phyloP scores from a whole-genome alignment of 768 basidiomycete genomes.

The Panaeolus cyanescens region DNA sequence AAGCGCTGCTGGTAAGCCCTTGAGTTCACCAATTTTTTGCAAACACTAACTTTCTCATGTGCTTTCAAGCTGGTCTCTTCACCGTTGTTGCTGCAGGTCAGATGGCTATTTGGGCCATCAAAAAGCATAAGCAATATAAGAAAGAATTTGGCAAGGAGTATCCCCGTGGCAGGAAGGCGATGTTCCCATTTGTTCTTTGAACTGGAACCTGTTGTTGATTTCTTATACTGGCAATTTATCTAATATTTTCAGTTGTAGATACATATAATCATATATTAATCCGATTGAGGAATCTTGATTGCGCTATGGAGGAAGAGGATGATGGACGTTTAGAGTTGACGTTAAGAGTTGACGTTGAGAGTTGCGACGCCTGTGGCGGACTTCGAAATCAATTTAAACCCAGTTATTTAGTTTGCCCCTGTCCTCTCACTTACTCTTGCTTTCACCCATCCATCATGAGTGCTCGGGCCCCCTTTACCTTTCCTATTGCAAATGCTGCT shows the following conservation, averaged over 20 bases:
- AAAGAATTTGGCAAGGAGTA: constrained; percentile 93
- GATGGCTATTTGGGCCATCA: constrained; percentile 87
- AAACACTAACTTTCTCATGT: constrained; percentile 3
- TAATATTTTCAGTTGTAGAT: too few species aligned
- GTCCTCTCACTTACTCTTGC: neutral
- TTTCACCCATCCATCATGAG: neutral
- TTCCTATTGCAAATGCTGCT: neutral
- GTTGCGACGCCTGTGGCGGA: neutral
- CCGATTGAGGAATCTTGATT: too few species aligned
- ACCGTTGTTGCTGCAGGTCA: constrained; percentile 56
- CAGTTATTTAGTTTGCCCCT: neutral
- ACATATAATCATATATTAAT: too few species aligned
- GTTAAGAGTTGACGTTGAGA: too few species aligned
- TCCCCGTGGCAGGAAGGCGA: constrained; percentile 70
- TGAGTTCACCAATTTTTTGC: neutral
- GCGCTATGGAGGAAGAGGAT: too few species aligned
- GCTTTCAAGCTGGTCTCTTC: constrained; percentile 62
- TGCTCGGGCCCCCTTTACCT: neutral
- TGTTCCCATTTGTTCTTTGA: constrained; percentile 75
- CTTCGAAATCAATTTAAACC: neutral
- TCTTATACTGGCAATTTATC: too few species aligned
- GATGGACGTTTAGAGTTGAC: too few species aligned
- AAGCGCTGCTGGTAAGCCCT: constrained; percentile 69
- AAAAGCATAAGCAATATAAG: constrained; percentile 89
- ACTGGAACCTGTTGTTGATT: too few species aligned